phyloP scores from a whole-genome alignment of 2,329 filamentous ascomycete genomes.

The Ophiocordyceps unilateralis region DNA sequence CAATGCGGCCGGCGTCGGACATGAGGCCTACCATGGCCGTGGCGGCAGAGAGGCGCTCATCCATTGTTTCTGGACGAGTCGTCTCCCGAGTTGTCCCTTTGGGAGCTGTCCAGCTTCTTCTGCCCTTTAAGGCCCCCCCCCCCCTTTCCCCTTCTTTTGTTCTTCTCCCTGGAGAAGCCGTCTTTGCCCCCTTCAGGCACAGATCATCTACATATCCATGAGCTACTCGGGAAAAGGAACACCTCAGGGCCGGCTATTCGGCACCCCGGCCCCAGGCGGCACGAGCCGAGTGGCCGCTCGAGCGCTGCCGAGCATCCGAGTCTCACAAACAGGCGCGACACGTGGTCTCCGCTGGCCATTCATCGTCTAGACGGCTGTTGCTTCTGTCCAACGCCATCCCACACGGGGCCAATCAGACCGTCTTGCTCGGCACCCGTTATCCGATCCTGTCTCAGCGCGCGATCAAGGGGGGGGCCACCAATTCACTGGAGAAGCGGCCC shows the following conservation, averaged over 20 bases:
- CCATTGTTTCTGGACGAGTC: background rate
- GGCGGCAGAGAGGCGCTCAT: conserved; percentile 15
- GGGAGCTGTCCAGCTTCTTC: no score
- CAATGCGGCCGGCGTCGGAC: conserved; percentile 15
- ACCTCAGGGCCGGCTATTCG: background rate
- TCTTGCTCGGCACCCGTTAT: background rate
- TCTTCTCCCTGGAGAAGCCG: background rate
- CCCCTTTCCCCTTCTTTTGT: no score
- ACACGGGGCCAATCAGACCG: background rate
- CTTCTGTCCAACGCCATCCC: no score
- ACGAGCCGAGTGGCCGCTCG: background rate
- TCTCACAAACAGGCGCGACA: background rate
- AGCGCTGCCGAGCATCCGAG: background rate
- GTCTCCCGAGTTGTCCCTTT: background rate
- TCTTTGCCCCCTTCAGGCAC: no score
- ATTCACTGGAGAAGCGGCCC: no score
- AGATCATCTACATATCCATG: no score
- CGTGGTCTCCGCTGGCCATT: background rate
- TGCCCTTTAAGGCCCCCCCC: no score
- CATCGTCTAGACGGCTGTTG: background rate
- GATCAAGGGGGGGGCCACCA: background rate
- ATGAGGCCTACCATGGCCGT: conserved; percentile 20
- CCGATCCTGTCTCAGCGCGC: no score
- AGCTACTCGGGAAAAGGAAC: no score
- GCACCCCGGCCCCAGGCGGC: background rate